phyloP scores from a whole-genome alignment of 2,329 filamentous ascomycete genomes.

The Tolypocladium ophioglossoides region DNA sequence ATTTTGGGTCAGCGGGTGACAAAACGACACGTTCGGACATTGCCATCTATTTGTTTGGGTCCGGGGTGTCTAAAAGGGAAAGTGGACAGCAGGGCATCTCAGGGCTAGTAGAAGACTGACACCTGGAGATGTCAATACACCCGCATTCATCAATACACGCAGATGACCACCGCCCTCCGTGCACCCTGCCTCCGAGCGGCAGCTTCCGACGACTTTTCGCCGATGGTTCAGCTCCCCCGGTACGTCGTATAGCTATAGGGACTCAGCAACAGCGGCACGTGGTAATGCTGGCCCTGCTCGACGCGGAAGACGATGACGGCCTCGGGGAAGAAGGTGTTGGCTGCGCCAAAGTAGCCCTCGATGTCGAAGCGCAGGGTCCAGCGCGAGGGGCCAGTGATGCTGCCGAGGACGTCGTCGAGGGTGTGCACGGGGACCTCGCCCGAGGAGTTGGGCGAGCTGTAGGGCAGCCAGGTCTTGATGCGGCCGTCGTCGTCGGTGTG shows the following conservation, averaged over 20 bases:
- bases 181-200: background rate
- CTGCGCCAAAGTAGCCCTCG: conserved; percentile 57
- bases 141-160: background rate
- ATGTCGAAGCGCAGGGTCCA: conserved; percentile 69
- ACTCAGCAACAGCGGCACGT: conserved; percentile 67
- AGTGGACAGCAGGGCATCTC: background rate
- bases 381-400: conserved; percentile 32
- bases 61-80: background rate
- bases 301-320: conserved; percentile 44
- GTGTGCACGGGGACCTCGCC: conserved; percentile 49
- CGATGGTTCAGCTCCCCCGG: conserved; percentile 52
- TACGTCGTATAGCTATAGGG: conserved; percentile 79
- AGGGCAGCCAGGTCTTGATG: conserved; percentile 57
- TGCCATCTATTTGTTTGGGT: background rate
- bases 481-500: conserved; percentile 68
- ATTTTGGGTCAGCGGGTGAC: background rate
- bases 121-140: background rate
- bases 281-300: conserved; percentile 55
- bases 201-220: background rate
- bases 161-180: background rate
- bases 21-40: background rate
- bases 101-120: background rate
- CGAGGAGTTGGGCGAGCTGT: conserved; percentile 35
- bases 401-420: conserved; percentile 43
- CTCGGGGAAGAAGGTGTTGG: conserved; percentile 51